Evolutionary conservation across 306 rosid species (phyloP), one percentile per base, ranked within the genome.

Genomic region (Pueraria montana): DNA sequence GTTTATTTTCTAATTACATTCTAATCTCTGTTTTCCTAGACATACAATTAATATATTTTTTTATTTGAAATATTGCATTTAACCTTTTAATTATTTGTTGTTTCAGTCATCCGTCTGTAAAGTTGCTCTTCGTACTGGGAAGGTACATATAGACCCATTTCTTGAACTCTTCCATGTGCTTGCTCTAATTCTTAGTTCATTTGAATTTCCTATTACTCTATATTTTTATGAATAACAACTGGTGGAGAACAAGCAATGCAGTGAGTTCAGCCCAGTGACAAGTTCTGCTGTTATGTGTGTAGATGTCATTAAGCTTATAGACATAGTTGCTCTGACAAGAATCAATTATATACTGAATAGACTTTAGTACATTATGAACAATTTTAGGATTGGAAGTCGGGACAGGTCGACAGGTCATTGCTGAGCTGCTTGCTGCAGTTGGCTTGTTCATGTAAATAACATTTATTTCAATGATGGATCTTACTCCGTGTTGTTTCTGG

Each of bases 61-160:
- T 69, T 38, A 1, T 8, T 8, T 38, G 10, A 38, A 38, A 69
- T 76, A 79, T 43, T 45, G 65, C 18, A 4, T 64, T 56, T 71
- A 76, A 87, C 30, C 71, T 61, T 71, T 30, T 30, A 9, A 27
- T 46, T 65, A 59, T 82, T 77, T 79, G 36, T 86, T 59, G 74
- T 84, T 87, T 69, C 98, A 95, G 99, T 95, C 99, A 68, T 89
- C 99, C 6, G 85, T 95, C 80, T 94, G 99, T 76, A 89, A 82
- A 87, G 98, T 95, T 20, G 89, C 89, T 85, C 95, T 95, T 87
- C 89, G 21, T 62, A 87, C 93, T 20, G 98, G 98, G 50, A 91
- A 93, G 99, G 99, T 95, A 88, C 59, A n/a, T 45, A 59, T 18
- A 73, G 23, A 32, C 3, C 12, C 16, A 58, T 56, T 87, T 71